Base-by-base conservation (phyloP, 352 stramenopile genomes). In the Aphanomyces stellatus region DNA sequence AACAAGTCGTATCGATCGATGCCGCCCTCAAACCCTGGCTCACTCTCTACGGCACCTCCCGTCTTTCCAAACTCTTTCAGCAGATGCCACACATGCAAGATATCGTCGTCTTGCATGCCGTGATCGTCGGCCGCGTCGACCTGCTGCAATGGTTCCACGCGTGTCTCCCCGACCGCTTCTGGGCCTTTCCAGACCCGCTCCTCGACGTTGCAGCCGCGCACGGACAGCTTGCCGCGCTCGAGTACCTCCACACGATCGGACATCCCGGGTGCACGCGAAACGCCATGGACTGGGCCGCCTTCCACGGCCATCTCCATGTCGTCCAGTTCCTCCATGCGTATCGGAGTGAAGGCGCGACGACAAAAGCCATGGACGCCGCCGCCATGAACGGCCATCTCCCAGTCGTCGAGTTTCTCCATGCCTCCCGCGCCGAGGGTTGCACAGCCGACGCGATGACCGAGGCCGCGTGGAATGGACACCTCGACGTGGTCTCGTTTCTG, bases 161-260 rank as follows among this genome's bases (percentile, higher is more conserved):
- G 25, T 37, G 25, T 25, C 43, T 31, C 46, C 27, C 48, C 24
- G 61, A 69, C 3, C 13, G 6, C 30, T 34, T 57, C 24, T 59
- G 31, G 25, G 35, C n/a, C 5, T 65, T 53, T 40, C 55, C 59
- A 7, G 53, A 37, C 19, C 22, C 35, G 25, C 22, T 64, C 33
- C 24, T 76, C 53, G 67, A 76, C 43, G 71, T 64, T 27, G 71
- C 71, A 5, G 71, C 62, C 28, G 62, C 65, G 30, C 43, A 69
- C 41, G 68, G 68, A 10, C 51, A 74, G 35, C 67, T 73, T 22
- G 53, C 61, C 28, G 62, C 74, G 4, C 19, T 76, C 19, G 41
- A 66, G 28, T 74, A 71, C 22, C 62, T 75, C 34, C 66, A 73
- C 53, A 49, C 34, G 25, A 40, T 71, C 19, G 61, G 46, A 2